These are phyloP conservation scores for Aspergillus puulaauensis DNA, from an alignment of 2,329 filamentous ascomycete genomes.

Conservation along the genomic window DNA sequence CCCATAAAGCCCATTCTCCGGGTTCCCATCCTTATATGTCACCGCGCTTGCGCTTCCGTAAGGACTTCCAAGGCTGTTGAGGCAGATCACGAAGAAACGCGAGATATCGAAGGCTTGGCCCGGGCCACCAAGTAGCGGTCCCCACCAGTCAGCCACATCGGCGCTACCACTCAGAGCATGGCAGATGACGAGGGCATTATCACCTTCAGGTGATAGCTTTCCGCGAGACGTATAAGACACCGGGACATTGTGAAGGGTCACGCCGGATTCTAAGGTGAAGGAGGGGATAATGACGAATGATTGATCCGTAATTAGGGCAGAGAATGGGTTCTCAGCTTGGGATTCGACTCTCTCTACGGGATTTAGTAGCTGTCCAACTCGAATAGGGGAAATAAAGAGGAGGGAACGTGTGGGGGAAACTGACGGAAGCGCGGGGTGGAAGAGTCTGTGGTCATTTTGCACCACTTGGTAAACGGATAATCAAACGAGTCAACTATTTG, in stretches of 20 bases:
- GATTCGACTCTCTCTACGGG: conserved; percentile 54
- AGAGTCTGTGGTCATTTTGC: conserved; percentile 26
- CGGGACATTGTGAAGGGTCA: conserved; percentile 72
- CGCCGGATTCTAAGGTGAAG: conserved; percentile 91
- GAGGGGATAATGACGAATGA: conserved; percentile 80
- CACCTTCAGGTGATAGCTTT: conserved; percentile 52
- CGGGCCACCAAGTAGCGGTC: conserved; percentile 51
- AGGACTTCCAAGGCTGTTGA: conserved; percentile 56
- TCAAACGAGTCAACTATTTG: not conserved
- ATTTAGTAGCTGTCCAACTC: conserved; percentile 50
- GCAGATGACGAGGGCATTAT: conserved; percentile 65
- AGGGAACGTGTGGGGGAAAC: conserved; percentile 26
- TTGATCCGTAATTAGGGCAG: conserved; percentile 82
- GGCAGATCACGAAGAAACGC: conserved; percentile 55
- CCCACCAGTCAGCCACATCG: conserved; percentile 59
- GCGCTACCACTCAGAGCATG: conserved; percentile 56
- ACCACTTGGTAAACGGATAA: not conserved
- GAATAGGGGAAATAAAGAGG: not conserved
- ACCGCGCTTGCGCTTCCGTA: conserved; percentile 57
- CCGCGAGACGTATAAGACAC: conserved; percentile 66
- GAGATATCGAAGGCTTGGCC: conserved; percentile 56
- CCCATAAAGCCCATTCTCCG: conserved; percentile 74
- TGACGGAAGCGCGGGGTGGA: conserved; percentile 36
- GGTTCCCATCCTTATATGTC: conserved; percentile 81
- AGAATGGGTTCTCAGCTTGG: conserved; percentile 91